phyloP scores from a whole-genome alignment of 768 basidiomycete genomes.

The Mycena vulgaris region DNA sequence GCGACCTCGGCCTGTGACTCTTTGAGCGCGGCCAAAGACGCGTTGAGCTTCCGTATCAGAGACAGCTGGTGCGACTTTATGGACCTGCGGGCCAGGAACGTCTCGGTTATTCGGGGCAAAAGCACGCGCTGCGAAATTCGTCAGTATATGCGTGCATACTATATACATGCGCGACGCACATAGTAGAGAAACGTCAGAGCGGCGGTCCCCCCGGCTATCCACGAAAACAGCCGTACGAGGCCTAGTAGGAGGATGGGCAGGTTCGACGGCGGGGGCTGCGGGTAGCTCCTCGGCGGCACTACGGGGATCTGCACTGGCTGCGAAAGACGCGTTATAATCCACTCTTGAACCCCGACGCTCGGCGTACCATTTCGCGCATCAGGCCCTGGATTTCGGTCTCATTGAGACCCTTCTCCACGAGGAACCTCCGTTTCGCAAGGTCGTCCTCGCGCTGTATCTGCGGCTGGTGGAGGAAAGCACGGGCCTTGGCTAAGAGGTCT shows the following conservation, averaged over 20 bases:
- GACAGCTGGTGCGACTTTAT: constrained; percentile 72
- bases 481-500: constrained; percentile 69
- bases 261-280: constrained; percentile 77
- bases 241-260: constrained; percentile 78
- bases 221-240: constrained; percentile 71
- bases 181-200: constrained; percentile 75
- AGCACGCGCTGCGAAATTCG: constrained; percentile 69
- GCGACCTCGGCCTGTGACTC: constrained; percentile 69
- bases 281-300: constrained; percentile 83
- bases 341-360: neutral
- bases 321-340: neutral
- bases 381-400: constrained; percentile 72
- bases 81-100: constrained; percentile 73
- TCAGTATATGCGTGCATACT: neutral
- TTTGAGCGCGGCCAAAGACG: constrained; percentile 70
- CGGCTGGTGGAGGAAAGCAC: constrained; percentile 76
- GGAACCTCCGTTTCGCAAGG: constrained; percentile 72
- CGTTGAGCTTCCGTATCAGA: constrained; percentile 68
- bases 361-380: constrained; percentile 69
- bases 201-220: constrained; percentile 78
- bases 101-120: constrained; percentile 74
- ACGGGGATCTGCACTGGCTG: constrained; percentile 59
- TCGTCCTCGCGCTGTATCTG: constrained; percentile 73
- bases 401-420: constrained; percentile 80
- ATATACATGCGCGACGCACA: constrained; percentile 56